Percentiles rank a stretch among this genome's conserved stretches.
These are phyloP conservation scores for Phytophthora podocarpi DNA, from an alignment of 352 stramenopile species.

Conservation along the genomic window DNA sequence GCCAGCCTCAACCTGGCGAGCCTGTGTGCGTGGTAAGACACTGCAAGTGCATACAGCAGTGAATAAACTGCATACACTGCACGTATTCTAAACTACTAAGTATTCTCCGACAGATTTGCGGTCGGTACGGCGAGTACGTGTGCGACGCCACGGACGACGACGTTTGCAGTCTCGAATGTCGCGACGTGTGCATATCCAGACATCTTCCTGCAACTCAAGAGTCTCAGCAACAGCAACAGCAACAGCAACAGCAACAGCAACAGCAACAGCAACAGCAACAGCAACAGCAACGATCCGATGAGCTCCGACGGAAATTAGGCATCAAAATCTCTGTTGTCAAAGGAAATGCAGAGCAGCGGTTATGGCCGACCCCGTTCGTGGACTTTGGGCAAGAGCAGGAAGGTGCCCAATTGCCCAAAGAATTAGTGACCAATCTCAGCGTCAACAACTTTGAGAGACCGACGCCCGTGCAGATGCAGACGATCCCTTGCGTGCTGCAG, in stretches of 20 bases:
- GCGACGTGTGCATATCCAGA: constrained; percentile 45
- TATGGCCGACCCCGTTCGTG: constrained; percentile 18
- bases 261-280: constrained; percentile 1
- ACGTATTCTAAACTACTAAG: not conserved
- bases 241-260: constrained; percentile 3
- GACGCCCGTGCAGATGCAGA: constrained; percentile 82
- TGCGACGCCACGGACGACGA: constrained; percentile 84
- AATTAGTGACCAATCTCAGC: constrained; percentile 50
- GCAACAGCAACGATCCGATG: constrained; percentile 1
- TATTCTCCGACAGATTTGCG: constrained; percentile 49
- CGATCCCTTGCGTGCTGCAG: constrained; percentile 52
- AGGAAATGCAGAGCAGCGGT: not conserved
- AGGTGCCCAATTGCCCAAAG: constrained; percentile 24
- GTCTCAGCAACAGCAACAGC: not conserved
- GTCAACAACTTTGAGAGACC: constrained; percentile 40
- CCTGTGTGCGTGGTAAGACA: constrained; percentile 49
- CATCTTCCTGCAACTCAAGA: not conserved
- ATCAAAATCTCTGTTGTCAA: constrained; percentile 29
- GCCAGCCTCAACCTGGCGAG: constrained; percentile 35
- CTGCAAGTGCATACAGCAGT: not conserved
- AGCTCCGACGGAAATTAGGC: constrained; percentile 37
- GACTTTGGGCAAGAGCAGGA: constrained; percentile 38
- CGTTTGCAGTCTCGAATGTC: constrained; percentile 84
- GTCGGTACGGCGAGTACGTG: constrained; percentile 77
- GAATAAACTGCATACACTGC: not conserved